Evolutionary conservation across 352 stramenopile genomes (phyloP), one percentile per base, ranked within the genome.

Genomic region (Halophytophthora polymorphica): DNA sequence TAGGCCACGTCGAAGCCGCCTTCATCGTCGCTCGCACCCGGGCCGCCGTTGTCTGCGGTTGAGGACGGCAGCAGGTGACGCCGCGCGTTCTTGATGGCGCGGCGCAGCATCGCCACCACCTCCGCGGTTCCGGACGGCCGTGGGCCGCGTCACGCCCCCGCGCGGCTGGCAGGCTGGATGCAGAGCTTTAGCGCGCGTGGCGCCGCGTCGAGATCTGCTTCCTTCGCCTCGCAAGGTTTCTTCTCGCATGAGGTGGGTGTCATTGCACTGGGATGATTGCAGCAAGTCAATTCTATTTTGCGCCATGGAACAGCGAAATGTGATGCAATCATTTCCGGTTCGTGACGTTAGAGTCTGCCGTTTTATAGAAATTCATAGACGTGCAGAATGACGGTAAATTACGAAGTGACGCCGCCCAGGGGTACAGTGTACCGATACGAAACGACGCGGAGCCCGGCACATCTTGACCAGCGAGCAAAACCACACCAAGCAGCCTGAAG

Each of bases 41-140:
- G 45, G 34, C 60, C 57, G 28, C 65, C 81, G 43, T 88, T 80
- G 40, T 88, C 70, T 49, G 77, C 73, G 7, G 66, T 76, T 15
- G 73, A 82, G 52, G 74, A 64, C 37, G 74, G 66, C 22, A 77
- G 79, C 43, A 90, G 54, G 55, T 80, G 77, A 47, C 81, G 68
- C 37, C 79, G 70, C 49, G 66, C 65, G 40, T 74, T 73, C 23
- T 73, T 70, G 54, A 87, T 63, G 21, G 73, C 62, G 49, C 79
- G 79, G 48, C 71, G 72, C 56, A 90, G 66, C 79, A 90, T 90
- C 18, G 22, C 36, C 31, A 14, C 19, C 21, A 8, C 39, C 37
- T 8, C 23, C 22, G 5, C n/a, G 38, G 21, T 14, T 33, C 11
- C 15, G 8, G 39, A 13, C 12, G 33, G 12, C 17, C 33, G 37